Percentiles rank a stretch among this genome's conserved stretches.
Conservation (phyloP, 2,329 filamentous ascomycete genomes). For the Macrophomina tecta region DNA sequence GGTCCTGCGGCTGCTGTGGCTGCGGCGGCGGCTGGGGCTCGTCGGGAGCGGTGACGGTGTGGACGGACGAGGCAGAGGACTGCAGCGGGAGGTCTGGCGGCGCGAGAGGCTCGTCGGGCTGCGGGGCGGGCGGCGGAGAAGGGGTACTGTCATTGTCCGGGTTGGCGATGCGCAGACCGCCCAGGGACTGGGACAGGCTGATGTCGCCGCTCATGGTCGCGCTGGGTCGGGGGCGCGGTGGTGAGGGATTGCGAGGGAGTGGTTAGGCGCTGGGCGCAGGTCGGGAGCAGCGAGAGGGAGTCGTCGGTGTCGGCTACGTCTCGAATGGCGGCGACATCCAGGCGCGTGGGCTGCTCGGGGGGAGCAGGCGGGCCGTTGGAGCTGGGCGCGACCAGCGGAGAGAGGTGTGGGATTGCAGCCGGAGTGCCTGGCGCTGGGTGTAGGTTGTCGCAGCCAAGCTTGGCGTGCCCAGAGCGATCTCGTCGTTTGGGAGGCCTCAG, state of each 20-base stretch:
- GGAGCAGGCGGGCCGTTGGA: slow-evolving; percentile 27
- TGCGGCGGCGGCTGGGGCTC: slow-evolving; percentile 27
- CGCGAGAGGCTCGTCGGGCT: slow-evolving; percentile 23
- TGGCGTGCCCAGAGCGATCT: slow-evolving; percentile 22
- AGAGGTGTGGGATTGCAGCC: slow-evolving; percentile 20
- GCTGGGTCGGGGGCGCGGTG: slow-evolving; percentile 12
- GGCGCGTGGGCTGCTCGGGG: slow-evolving; percentile 25
- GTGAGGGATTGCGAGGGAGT: neutral
- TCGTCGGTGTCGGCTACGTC: slow-evolving; percentile 4
- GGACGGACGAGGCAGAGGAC: slow-evolving; percentile 41
- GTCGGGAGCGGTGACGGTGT: slow-evolving; percentile 47
- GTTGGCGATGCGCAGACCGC: slow-evolving; percentile 95
- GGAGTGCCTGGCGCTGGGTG: slow-evolving; percentile 21
- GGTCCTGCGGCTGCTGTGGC: slow-evolving; percentile 23
- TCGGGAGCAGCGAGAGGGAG: slow-evolving; percentile 4
- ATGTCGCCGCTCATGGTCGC: slow-evolving; percentile 83
- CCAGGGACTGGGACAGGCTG: slow-evolving; percentile 89
- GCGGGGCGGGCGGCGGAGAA: slow-evolving; percentile 36
- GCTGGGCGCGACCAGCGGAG: slow-evolving; percentile 28
- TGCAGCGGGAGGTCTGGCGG: slow-evolving; percentile 35
- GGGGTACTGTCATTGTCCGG: slow-evolving; percentile 73
- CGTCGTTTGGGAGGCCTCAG: slow-evolving; percentile 22
- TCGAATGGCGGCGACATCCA: slow-evolving; percentile 27
- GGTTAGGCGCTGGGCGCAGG: neutral
- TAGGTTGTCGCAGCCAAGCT: slow-evolving; percentile 19